Evolutionary conservation across 2,329 filamentous ascomycete species (phyloP), one percentile per base, ranked within the genome.

Genomic region (Monosporascus sp.): DNA sequence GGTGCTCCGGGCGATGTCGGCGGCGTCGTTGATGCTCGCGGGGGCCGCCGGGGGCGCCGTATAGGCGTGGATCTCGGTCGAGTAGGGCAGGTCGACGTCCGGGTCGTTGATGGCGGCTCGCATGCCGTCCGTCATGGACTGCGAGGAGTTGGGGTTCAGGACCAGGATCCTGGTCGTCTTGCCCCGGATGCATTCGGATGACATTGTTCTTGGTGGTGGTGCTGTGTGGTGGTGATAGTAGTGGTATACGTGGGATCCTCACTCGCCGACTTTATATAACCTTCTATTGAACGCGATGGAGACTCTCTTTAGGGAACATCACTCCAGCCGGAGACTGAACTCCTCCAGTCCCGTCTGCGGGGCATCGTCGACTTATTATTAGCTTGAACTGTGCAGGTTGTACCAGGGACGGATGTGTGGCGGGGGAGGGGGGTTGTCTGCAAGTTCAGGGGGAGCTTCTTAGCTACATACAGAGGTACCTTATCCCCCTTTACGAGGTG

Each of bases 131-230:
- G 88, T 93, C 88, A 93, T 93, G 52, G 77, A 74, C 52, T 73
- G 62, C 1, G 86, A 90, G 2, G 87, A 91, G 72, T 94, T 94
- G 36, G 90, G 89, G 65, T 94, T 93, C 62, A 93, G 78, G 56
- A 93, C 75, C 41, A 93, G 77, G 57, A 92, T 83, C 57, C 69
- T 77, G 58, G 70, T 72, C 26, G 60, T 61, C 55, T 61, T 63
- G 38, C 61, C 63, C 41, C 67, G 64, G 19, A 69, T 57, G 24
- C 66, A 54, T 16, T 58, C 57, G 38, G 64, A 66, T 9, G 66
- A 51, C 67, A 70, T 71, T 34, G 14, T 34, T 14, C 31, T 34
- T 34, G 31, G 31, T 56, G 38, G 24, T 26, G 17, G 27, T 48
- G 20, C 19, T 51, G 27, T 20, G 45, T 26, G 27, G 8, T 40